Base-by-base conservation (phyloP, 768 basidiomycete species). In the Leucocoprinus sp. region DNA sequence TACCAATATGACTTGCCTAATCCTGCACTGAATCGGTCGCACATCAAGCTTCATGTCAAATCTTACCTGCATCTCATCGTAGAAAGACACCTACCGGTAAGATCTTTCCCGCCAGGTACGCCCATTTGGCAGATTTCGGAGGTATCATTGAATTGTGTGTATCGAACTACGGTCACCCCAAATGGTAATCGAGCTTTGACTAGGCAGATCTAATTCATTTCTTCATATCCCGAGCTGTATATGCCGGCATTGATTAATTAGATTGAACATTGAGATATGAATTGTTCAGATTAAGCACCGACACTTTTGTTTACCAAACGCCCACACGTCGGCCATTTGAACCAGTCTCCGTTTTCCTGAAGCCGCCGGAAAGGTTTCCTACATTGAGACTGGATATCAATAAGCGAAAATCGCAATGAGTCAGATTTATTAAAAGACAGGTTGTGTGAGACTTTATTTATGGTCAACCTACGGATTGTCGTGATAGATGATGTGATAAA, bases 151-250 rank as follows among this genome's bases (percentile, higher is more conserved):
- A 15, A 21, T 37, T 17, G 14, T 19, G 33, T 31, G 27, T 18
- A 19, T 22, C 35, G 12, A 45, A 45, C 44, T 18, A 45, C 44
- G 23, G 37, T 28, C 26, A 45, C 44, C 44, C 28, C 37, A 45
- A 45, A 45, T 29, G 37, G 44, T n/a, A 45, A 38, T 38, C 44
- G 27, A 12, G n/a, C 34, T 28, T 21, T 38, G 37, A 45, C 38
- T 29, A 28, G 27, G 37, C 38, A 37, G 42, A 43, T 43, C 42
- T 43, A 42, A 29, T 42, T 37, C n/a, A n/a, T n/a, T n/a, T n/a
- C n/a, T n/a, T n/a, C n/a, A n/a, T n/a, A n/a, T n/a, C 44, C 44
- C 37, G 44, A 29, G 37, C 36, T 38, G 29, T 3, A 18, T 8
- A 17, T n/a, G 19, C 18, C 37, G 29, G 44, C 31, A 26, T 23